These are phyloP conservation scores for Geranomyces michiganensis DNA, from an alignment of 192 early-diverging fungal genomes.

Conservation along the genomic window DNA sequence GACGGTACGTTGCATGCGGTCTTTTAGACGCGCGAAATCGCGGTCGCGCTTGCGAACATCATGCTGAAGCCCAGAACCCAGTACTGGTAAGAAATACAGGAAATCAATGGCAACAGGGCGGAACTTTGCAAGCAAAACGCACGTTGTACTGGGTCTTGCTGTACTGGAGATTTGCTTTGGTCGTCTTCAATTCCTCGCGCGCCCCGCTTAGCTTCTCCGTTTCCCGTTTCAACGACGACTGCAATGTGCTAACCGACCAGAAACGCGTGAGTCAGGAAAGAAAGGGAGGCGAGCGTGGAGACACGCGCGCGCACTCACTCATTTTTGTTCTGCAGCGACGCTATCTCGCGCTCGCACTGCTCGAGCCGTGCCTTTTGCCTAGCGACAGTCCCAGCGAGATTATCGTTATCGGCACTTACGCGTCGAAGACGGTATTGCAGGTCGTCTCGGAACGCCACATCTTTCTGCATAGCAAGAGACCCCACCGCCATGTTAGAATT, in stretches of 20 bases:
- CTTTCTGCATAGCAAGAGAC: slow-evolving; percentile 20
- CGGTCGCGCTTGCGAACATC: slow-evolving; percentile 34
- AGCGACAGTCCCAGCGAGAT: slow-evolving; percentile 22
- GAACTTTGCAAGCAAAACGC: neutral
- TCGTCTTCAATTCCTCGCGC: slow-evolving; percentile 39
- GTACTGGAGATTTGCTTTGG: slow-evolving; percentile 23
- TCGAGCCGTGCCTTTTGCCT: slow-evolving; percentile 27
- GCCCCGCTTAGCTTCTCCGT: slow-evolving; percentile 24
- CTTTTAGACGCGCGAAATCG: slow-evolving; percentile 29
- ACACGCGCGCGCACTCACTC: neutral
- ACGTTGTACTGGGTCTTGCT: slow-evolving; percentile 39
- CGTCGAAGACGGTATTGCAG: slow-evolving; percentile 28
- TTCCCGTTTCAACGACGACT: slow-evolving; percentile 25
- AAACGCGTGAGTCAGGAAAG: neutral
- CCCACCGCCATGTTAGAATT: neutral
- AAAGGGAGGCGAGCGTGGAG: neutral
- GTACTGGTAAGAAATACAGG: neutral
- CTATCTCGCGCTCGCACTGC: slow-evolving; percentile 23
- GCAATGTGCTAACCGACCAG: slow-evolving; percentile 1
- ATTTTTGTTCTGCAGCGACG: slow-evolving; percentile 9
- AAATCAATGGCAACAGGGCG: neutral
- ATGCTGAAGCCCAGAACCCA: slow-evolving; percentile 11
- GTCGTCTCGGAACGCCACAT: slow-evolving; percentile 34
- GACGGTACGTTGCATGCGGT: slow-evolving; percentile 32
- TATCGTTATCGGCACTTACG: slow-evolving; percentile 24